Evolutionary conservation across 352 stramenopile genomes (phyloP).

Genomic region (Pythium oligandrum): DNA sequence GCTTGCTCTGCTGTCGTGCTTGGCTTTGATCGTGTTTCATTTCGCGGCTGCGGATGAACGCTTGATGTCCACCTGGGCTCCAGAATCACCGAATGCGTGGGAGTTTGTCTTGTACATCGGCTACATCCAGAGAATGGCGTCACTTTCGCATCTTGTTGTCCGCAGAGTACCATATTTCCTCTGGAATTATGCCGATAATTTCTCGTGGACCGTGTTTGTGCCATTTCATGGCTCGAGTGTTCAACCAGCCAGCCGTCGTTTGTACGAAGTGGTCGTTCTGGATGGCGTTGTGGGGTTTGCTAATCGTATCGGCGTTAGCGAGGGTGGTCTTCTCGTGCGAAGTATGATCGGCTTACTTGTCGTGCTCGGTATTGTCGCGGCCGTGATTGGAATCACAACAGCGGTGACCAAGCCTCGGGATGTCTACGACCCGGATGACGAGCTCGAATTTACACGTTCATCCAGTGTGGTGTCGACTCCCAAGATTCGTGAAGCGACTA

Average conservation of each 20-base stretch:
- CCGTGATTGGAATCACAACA: not conserved
- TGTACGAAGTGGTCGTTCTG: conserved; percentile 7
- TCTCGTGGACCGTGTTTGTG: conserved; percentile 28
- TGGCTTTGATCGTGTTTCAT: too few relatives aligned
- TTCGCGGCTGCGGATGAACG: too few relatives aligned
- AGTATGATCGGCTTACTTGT: conserved; percentile 13
- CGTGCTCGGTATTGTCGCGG: conserved; percentile 2
- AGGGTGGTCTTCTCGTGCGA: conserved; percentile 7
- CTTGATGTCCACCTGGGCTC: too few relatives aligned
- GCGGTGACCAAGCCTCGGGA: not conserved
- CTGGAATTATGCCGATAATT: conserved; percentile 18
- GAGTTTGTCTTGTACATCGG: conserved; percentile 22
- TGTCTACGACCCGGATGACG: too few relatives aligned
- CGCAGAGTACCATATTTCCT: conserved; percentile 10
- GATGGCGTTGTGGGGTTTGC: conserved; percentile 14
- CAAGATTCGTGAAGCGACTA: too few relatives aligned
- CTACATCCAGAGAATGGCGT: conserved; percentile 21
- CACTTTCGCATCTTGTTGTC: conserved; percentile 7
- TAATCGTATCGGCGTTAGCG: conserved; percentile 15
- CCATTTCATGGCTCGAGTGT: conserved; percentile 5
- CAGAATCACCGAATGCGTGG: conserved; percentile 12
- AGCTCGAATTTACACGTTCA: too few relatives aligned
- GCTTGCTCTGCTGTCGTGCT: too few relatives aligned
- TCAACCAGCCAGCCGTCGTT: not conserved
- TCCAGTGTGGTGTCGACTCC: too few relatives aligned